Base-by-base conservation (phyloP, 2,329 filamentous ascomycete species). In the Stachybotrys elegans region DNA sequence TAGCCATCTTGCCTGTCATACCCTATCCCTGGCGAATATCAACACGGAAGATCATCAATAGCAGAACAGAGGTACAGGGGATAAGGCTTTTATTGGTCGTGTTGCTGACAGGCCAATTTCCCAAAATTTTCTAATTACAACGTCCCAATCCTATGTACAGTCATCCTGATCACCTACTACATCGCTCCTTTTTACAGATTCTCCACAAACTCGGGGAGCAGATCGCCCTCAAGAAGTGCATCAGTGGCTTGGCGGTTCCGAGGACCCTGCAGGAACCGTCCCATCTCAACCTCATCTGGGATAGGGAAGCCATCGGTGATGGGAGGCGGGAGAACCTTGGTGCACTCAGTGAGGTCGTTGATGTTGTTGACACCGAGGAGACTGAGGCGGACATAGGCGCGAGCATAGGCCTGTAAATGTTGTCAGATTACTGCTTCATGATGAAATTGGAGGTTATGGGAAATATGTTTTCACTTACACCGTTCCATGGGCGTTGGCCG, bases 331-430 rank as follows among this genome's bases (percentile, higher is more conserved):
- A 78, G 55, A 2, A 70, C 72, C 48, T 69, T 66, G 6, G 72
- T 75, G 63, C 75, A 79, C 48, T 78, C 75, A 5, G 67, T 72
- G 37, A 79, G 57, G 22, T 65, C 55, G 56, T 78, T 78, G 55
- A 79, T 71, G 50, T 77, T 77, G 48, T 71, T 63, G 5, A 78
- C 73, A 9, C 75, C 76, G 6, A 79, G 68, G 12, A 79, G 59
- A 20, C 68, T 73, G 29, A 79, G 60, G 6, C 74, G 70, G 21
- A 76, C 66, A 50, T 78, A 78, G 6, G 70, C 74, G 22, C 63
- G 60, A 4, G 73, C 65, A 45, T 74, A 79, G 39, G 69, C 72
- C 65, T 70, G 21, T 35, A 2, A 39, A 9, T 20, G 19, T 17
- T 27, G 23, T 27, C 29, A 40, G 37, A 22, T 42, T 13, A n/a